These are phyloP conservation scores for Zygosaccharomyces lentus DNA, from an alignment of 805 yeast species.

Conservation along the genomic window DNA sequence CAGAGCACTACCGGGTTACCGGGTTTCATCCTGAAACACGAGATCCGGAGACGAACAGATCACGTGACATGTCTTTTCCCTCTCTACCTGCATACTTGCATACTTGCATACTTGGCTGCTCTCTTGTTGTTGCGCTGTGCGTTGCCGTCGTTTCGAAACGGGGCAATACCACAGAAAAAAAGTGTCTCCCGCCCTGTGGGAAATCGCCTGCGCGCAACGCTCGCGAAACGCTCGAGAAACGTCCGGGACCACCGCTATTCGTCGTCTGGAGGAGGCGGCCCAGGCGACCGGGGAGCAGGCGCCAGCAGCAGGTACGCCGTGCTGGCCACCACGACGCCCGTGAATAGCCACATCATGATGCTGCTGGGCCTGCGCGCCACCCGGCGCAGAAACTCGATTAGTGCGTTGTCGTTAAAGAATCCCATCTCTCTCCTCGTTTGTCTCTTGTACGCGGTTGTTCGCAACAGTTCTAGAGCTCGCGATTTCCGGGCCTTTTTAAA, in stretches of 20 bases:
- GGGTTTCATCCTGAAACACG: no score
- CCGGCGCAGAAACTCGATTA: constrained; percentile 26
- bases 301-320: constrained; percentile 23
- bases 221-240: background rate
- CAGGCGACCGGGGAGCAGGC: background rate
- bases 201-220: constrained; percentile 13
- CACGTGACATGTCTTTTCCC: no score
- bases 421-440: constrained; percentile 18
- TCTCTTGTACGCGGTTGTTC: background rate
- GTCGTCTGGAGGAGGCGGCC: background rate
- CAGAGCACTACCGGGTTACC: no score
- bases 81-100: no score
- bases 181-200: constrained; percentile 17
- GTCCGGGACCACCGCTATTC: background rate
- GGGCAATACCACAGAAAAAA: no score
- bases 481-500: background rate
- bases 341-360: constrained; percentile 32
- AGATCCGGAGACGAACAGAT: no score
- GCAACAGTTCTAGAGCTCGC: background rate
- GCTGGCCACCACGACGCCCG: constrained; percentile 28
- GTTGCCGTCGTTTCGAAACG: no score
- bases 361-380: constrained; percentile 25
- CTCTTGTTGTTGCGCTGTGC: no score
- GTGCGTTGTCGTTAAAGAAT: constrained; percentile 27
- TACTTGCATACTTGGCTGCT: no score